Evolutionary conservation across 768 basidiomycete genomes (phyloP).

Genomic region (Phylloporus sp.): DNA sequence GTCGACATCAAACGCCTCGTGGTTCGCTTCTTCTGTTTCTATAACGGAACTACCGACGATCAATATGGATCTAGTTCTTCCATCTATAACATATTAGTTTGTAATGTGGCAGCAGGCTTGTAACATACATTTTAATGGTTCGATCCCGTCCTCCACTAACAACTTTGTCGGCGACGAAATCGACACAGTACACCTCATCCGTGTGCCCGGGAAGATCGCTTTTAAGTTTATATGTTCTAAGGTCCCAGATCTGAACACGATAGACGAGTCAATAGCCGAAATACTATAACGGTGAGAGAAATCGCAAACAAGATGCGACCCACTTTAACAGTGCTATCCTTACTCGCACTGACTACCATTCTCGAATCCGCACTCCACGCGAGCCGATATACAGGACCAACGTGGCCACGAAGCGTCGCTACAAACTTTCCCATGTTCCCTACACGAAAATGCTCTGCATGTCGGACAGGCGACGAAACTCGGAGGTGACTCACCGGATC

Average conservation of each 20-base stretch:
- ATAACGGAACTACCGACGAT: not conserved
- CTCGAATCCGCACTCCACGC: conserved; percentile 95
- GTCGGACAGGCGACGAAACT: not conserved
- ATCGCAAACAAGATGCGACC: conserved; percentile 16
- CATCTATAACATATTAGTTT: conserved; percentile 19
- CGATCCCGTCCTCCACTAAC: conserved; percentile 94
- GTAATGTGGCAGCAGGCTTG: not conserved
- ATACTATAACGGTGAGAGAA: not conserved
- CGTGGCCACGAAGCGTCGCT: conserved; percentile 86
- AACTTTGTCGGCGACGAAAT: conserved; percentile 98
- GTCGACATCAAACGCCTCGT: not conserved
- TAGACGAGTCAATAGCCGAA: not conserved
- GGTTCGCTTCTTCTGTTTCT: not conserved
- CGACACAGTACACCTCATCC: conserved; percentile 98
- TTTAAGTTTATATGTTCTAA: conserved; percentile 94
- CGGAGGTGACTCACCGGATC: conserved; percentile 36
- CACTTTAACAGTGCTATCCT: conserved; percentile 95
- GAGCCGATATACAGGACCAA: conserved; percentile 90
- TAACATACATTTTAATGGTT: conserved; percentile 85
- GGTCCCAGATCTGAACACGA: conserved; percentile 76
- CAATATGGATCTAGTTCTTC: conserved; percentile 24
- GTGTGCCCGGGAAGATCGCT: conserved; percentile 93
- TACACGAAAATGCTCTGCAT: not conserved
- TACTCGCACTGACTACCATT: conserved; percentile 90
- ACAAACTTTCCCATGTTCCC: conserved; percentile 81